phyloP scores from a whole-genome alignment of 768 basidiomycete species.

The Lactifluus echinatus region DNA sequence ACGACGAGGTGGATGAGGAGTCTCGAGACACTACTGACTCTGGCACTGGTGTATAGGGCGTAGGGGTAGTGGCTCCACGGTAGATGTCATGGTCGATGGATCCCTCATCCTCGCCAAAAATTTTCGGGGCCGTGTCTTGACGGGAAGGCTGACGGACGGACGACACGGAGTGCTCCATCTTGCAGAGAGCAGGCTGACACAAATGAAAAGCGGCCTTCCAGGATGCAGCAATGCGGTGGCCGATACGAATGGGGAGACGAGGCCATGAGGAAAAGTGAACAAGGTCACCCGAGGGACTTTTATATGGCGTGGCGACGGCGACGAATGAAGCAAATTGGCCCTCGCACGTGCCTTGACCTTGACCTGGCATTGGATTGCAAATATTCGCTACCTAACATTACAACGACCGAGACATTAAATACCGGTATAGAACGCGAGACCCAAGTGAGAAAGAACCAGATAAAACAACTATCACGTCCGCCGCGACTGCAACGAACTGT shows the following conservation, averaged over 20 bases:
- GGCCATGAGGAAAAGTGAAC: conserved; percentile 4
- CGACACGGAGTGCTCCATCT: conserved; percentile 13
- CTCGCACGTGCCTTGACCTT: neutral
- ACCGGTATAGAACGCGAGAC: conserved; percentile 1
- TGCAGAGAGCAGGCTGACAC: neutral
- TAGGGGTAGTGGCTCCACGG: conserved; percentile 41
- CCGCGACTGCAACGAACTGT: neutral
- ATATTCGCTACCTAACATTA: conserved; percentile 14
- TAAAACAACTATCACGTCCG: neutral
- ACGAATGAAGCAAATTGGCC: too few species aligned
- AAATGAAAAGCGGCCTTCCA: neutral
- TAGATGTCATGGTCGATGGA: conserved; percentile 47
- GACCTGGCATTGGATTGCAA: too few species aligned
- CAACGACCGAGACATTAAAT: neutral
- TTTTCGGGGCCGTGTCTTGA: conserved; percentile 3
- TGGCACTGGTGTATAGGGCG: conserved; percentile 25
- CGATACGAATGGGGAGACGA: neutral
- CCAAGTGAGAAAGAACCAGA: neutral
- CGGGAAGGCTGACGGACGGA: conserved; percentile 2
- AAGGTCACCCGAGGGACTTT: neutral
- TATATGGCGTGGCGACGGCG: too few species aligned
- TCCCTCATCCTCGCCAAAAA: neutral
- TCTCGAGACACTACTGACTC: conserved; percentile 25
- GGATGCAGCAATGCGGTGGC: neutral
- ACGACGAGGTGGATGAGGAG: conserved; percentile 31